These are phyloP conservation scores for Claviceps fusiformis DNA, from an alignment of 2,329 filamentous ascomycete species.

Conservation along the genomic window DNA sequence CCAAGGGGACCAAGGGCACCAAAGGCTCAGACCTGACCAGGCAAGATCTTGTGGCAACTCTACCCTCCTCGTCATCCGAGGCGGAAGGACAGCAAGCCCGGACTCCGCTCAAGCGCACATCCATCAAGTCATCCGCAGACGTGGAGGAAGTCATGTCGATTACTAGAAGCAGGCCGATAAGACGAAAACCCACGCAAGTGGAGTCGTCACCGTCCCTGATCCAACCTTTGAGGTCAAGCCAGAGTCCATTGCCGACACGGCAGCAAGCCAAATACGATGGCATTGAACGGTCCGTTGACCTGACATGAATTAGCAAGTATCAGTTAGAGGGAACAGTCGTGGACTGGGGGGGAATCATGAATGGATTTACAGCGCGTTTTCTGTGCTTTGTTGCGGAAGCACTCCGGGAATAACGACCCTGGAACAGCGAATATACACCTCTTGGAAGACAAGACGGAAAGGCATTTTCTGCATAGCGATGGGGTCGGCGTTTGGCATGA, in stretches of 20 bases:
- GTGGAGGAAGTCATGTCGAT: constrained; percentile 2
- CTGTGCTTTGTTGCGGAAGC: no score
- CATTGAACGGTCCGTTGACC: constrained; percentile 15
- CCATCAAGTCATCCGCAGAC: background rate
- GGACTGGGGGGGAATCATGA: background rate
- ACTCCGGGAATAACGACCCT: no score
- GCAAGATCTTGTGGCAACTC: constrained; percentile 1
- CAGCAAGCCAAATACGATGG: constrained; percentile 15
- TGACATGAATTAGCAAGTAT: constrained; percentile 4
- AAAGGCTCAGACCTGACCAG: background rate
- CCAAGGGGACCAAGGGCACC: background rate
- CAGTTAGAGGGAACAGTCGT: no score
- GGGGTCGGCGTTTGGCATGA: background rate
- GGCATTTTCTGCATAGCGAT: constrained; percentile 8
- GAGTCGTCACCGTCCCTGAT: constrained; percentile 4
- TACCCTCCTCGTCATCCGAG: constrained; percentile 5
- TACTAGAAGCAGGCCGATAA: background rate
- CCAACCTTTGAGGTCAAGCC: constrained; percentile 2
- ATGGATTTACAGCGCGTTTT: no score
- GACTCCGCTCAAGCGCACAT: background rate
- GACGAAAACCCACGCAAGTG: background rate
- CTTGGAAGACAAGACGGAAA: background rate
- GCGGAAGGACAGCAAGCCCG: background rate
- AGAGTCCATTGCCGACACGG: background rate
- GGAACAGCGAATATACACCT: background rate